Conservation (phyloP, 1,284 basidiomycete species). For the Sutorius eximius region DNA sequence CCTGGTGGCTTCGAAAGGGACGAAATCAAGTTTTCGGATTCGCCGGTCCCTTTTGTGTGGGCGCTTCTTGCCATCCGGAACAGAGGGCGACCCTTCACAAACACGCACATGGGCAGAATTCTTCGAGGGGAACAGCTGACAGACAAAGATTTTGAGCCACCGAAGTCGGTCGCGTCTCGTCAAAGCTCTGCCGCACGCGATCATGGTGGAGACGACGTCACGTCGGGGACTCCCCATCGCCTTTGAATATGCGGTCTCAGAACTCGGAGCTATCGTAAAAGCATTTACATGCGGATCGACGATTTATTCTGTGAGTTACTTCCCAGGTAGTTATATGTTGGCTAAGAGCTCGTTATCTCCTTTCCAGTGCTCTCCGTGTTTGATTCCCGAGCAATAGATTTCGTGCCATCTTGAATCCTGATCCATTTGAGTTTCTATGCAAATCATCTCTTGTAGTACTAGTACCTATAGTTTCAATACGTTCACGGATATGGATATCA, state of each 20-base stretch:
- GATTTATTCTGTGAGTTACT: not conserved
- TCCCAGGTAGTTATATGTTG: not conserved
- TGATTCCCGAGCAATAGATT: too few relatives aligned
- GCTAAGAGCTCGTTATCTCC: not conserved
- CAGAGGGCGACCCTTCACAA: not conserved
- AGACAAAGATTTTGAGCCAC: not conserved
- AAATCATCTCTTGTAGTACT: too few relatives aligned
- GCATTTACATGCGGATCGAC: not conserved
- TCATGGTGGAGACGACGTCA: too few relatives aligned
- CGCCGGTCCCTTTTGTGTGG: not conserved
- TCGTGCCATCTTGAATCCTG: too few relatives aligned
- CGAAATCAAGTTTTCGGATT: not conserved
- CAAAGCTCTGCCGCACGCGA: too few relatives aligned
- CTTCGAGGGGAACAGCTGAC: not conserved
- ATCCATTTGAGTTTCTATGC: too few relatives aligned
- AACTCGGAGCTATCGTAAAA: not conserved
- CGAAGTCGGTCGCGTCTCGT: too few relatives aligned
- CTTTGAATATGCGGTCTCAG: too few relatives aligned
- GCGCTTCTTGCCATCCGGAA: not conserved
- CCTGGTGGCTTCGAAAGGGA: too few relatives aligned
- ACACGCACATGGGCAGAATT: conserved; percentile 4
- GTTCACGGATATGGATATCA: too few relatives aligned
- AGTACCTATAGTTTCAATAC: too few relatives aligned
- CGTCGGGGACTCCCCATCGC: too few relatives aligned
- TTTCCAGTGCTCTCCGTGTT: not conserved